Evolutionary conservation across 441 rosid genomes (phyloP), one percentile per base, ranked within the genome.

Genomic region (Iberis amara): DNA sequence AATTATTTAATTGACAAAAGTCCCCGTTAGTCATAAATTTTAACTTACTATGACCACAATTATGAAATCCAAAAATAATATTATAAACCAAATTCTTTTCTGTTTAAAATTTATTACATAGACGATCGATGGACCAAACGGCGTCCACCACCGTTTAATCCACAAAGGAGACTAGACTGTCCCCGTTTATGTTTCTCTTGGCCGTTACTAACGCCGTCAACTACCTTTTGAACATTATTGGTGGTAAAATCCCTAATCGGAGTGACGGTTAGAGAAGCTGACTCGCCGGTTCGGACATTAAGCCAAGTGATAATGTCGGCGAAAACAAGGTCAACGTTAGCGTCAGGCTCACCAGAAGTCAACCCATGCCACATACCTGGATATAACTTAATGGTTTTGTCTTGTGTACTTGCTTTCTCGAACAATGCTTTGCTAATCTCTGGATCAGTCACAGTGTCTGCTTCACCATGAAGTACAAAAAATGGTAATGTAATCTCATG

Each of bases 281-380:
- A 32, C 1, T 76, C 75, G 5, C 33, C 55, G 12, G 73, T 57
- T 52, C 66, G 94, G 18, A 59, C 57, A 37, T 86, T 75, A 6
- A 89, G 96, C 99, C 99, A 92, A 2, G 64, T 46, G 7, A 79
- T 65, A 41, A 92, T 77, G 42, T 92, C 95, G 2, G 73, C 77
- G 14, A 86, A 89, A 13, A 92, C 96, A 2, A 80, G 75, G 48
- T 75, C 82, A 0, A 84, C 63, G 67, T 92, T 89, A 2, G 72
- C 76, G 0, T 86, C 88, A 0, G 97, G 82, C 66, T 92, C 98
- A 3, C 98, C 98, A 0, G 82, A 68, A 0, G 96, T 89, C 52
- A 92, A 61, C 5, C 56, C 89, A 38, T 92, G 97, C 97, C 98
- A 92, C 98, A 92, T 92, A 30, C 92, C 91, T 0, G 86, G 81